These are phyloP conservation scores for Myxozyma sirexii DNA, from an alignment of 805 yeast genomes.

Conservation along the genomic window DNA sequence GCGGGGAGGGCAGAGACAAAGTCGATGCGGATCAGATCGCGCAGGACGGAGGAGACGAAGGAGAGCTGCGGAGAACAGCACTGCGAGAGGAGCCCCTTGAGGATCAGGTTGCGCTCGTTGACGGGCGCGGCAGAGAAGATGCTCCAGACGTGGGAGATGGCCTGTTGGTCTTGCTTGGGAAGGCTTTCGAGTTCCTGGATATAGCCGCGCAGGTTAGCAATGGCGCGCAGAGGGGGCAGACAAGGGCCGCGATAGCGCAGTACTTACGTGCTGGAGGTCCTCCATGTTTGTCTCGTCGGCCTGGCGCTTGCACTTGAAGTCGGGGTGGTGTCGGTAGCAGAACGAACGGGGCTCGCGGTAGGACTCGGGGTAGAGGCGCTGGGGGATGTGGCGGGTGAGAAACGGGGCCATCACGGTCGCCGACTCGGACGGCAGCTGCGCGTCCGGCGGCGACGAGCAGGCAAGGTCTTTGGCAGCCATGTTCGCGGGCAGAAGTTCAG, in stretches of 20 bases:
- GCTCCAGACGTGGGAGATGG: conserved; percentile 81
- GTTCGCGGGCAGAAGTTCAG: too few species aligned
- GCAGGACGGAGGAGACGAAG: conserved; percentile 77
- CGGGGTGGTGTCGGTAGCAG: conserved; percentile 94
- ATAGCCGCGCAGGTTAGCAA: conserved; percentile 33
- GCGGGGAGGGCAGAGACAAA: conserved; percentile 82
- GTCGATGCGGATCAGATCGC: conserved; percentile 80
- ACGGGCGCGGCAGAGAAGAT: conserved; percentile 74
- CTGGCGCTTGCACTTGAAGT: conserved; percentile 68
- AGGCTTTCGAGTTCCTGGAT: conserved; percentile 46
- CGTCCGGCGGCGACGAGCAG: not conserved
- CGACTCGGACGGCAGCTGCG: not conserved
- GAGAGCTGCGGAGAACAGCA: conserved; percentile 96
- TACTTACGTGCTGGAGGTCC: conserved; percentile 54
- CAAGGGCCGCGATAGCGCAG: conserved; percentile 39
- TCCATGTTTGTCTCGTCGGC: conserved; percentile 67
- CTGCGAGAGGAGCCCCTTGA: conserved; percentile 81
- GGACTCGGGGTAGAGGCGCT: conserved; percentile 30
- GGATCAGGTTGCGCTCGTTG: conserved; percentile 69
- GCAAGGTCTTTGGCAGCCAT: not conserved
- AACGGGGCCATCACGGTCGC: conserved; percentile 25
- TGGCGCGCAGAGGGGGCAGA: conserved; percentile 40
- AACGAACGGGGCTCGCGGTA: conserved; percentile 45
- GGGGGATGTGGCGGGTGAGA: conserved; percentile 33
- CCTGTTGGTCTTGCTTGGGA: conserved; percentile 71